Base-by-base conservation (phyloP, 768 basidiomycete species). In the Russula sp. region DNA sequence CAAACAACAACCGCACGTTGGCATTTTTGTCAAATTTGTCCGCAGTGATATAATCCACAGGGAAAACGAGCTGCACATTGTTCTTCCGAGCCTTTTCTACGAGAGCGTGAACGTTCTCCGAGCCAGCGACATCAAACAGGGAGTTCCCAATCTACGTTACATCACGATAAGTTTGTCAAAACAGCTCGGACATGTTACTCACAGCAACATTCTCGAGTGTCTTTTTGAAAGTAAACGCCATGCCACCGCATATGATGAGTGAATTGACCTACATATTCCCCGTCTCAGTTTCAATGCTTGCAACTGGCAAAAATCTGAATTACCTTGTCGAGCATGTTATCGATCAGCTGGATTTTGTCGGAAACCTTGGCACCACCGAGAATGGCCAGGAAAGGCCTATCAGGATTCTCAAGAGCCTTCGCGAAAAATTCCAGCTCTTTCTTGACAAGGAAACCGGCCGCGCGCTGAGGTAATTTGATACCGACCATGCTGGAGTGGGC, bases 191-290 rank as follows among this genome's bases (percentile, higher is more conserved):
- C 18, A 31, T 27, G 49, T 3, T 37, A 70, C 82, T 66, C 70
- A 91, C 93, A 53, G 84, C 73, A 51, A 94, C 81, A 64, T 84
- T 80, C 62, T 98, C 83, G 61, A 96, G 80, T 6, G 87, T 89
- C 80, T 98, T 98, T 77, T 95, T 94, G 84, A 99, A 99, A 61
- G 96, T 99, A 78, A 97, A 99, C 40, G 93, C 91, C 96, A 99
- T 99, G 34, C 96, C 96, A 71, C 96, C 96, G 67, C 93, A 90
- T 69, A 99, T 91, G 74, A 99, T 98, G 68, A 99, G 79, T 27
- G 89, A 91, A 77, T 99, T 80, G 76, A 98, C 96, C 91, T 94
- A 66, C 9, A 53, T 53, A 10, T 57, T 44, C 42, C 31, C 57
- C 44, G 16, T 13, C 10, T 57, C 32, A 37, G 63, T 56, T 56